Percentiles rank a stretch among this genome's conserved stretches.
phyloP scores from a whole-genome alignment of 306 rosid species.

The Citrullus amarus region DNA sequence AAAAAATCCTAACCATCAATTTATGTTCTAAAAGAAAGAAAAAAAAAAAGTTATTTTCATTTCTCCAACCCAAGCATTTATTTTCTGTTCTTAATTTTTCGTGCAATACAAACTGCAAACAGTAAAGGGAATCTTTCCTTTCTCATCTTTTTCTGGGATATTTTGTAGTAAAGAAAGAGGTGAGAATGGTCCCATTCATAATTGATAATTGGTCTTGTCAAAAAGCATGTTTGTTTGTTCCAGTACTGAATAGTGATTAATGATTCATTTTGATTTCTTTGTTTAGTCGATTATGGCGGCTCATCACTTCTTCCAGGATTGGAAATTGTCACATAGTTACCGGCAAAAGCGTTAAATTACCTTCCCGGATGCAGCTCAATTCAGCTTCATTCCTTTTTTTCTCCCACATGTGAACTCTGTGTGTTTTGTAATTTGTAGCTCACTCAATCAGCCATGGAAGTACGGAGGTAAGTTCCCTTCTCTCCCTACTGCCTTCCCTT shows the following conservation, averaged over 20 bases:
- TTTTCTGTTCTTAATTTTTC: not conserved
- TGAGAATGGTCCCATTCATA: not conserved
- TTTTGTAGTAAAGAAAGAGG: not conserved
- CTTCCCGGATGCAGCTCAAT: not conserved
- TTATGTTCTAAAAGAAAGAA: no score
- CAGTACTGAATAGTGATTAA: no score
- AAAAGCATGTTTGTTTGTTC: not conserved
- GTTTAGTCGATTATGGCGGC: not conserved
- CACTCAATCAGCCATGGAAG: constrained; percentile 1
- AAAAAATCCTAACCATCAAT: no score
- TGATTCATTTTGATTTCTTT: not conserved
- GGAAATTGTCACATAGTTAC: not conserved
- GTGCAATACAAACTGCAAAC: not conserved
- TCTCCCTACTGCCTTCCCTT: not conserved
- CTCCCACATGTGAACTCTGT: not conserved
- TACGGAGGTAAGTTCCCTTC: not conserved
- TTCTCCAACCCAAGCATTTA: no score
- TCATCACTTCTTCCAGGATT: not conserved
- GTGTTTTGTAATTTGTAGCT: not conserved
- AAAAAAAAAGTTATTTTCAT: no score
- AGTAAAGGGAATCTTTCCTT: not conserved
- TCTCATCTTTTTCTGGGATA: no score
- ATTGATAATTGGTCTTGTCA: not conserved
- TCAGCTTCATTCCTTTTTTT: not conserved
- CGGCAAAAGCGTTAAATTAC: not conserved